Evolutionary conservation across 2,329 filamentous ascomycete species (phyloP).

Genomic region (Penicillium sp.): DNA sequence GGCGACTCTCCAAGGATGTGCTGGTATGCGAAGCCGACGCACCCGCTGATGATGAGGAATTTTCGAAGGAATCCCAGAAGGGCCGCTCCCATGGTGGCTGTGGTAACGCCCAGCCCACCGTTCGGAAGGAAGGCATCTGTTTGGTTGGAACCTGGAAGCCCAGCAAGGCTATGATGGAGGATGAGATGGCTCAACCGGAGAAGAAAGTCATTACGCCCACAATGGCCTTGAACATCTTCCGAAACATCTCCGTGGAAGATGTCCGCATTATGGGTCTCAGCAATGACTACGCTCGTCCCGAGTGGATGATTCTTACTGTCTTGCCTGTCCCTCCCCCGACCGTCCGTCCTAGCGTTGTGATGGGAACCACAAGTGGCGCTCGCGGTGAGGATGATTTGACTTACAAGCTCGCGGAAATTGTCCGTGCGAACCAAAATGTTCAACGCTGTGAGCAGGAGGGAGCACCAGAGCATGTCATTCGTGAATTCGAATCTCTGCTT

Average conservation of each 20-base stretch:
- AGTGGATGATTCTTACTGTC: constrained; percentile 97
- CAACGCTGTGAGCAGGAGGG: constrained; percentile 87
- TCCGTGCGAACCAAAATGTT: constrained; percentile 94
- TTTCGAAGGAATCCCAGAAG: constrained; percentile 61
- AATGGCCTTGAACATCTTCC: constrained; percentile 81
- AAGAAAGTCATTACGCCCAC: constrained; percentile 80
- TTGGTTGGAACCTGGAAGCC: constrained; percentile 73
- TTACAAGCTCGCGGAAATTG: constrained; percentile 97
- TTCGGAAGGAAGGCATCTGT: constrained; percentile 82
- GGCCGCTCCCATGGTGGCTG: constrained; percentile 77
- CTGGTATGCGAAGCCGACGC: constrained; percentile 77
- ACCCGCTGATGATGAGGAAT: constrained; percentile 64
- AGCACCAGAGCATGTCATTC: constrained; percentile 83
- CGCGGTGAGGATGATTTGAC: constrained; percentile 98
- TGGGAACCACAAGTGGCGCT: constrained; percentile 89
- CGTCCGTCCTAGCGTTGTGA: constrained; percentile 93
- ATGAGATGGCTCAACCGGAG: constrained; percentile 64
- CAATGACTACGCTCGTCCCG: constrained; percentile 89
- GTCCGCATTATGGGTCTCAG: constrained; percentile 86
- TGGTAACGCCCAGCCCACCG: constrained; percentile 83
- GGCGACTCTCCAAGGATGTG: constrained; percentile 88
- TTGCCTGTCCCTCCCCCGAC: constrained; percentile 93
- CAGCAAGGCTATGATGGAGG: constrained; percentile 69
- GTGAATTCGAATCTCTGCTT: constrained; percentile 85
- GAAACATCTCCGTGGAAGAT: constrained; percentile 76